Base-by-base conservation (phyloP, 441 rosid species). In the Biscutella laevigata region DNA sequence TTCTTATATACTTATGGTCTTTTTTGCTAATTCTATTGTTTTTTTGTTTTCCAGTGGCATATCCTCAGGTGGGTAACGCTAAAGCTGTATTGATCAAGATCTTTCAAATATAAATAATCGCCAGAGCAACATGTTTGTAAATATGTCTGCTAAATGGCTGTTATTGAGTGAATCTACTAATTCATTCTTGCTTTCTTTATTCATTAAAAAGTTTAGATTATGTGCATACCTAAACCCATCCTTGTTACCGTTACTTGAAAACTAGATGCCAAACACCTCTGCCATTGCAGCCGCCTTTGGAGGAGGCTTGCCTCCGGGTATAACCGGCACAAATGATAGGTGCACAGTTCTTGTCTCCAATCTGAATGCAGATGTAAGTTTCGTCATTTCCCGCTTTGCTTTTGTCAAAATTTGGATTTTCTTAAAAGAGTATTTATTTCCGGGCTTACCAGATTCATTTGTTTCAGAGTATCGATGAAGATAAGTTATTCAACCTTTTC, bases 251-350 rank as follows among this genome's bases (percentile, higher is more conserved):
- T 45, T 45, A 43, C 48, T 13, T 54, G 43, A 56, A 22, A 62
- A 33, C 53, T 73, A 92, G 99, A 86, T 82, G 95, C 74, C 82
- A 46, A 88, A 92, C 78, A 82, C 88, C 19, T 76, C 92, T 49
- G 99, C 95, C 39, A 88, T 88, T 51, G 92, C 94, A 59, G 84
- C 94, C 57, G 99, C 97, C 61, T 92, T 88, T 70, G 92, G 95
- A 50, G 92, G 95, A 72, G 85, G 92, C 44, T 76, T 92, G 67
- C 99, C 97, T 60, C 99, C 95, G n/a, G 99, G 99, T 57, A 72
- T 92, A 48, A 82, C 78, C 13, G 97, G 99, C 47, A 86, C 94
- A 51, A 92, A 92, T 62, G 95, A 92, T 32, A 82, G 99, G 72
- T 86, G 92, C 62, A 92, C 97, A 8, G 59, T 92, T 53, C 85